Conservation (phyloP, 768 basidiomycete species). For the Lyophyllum atratum region DNA sequence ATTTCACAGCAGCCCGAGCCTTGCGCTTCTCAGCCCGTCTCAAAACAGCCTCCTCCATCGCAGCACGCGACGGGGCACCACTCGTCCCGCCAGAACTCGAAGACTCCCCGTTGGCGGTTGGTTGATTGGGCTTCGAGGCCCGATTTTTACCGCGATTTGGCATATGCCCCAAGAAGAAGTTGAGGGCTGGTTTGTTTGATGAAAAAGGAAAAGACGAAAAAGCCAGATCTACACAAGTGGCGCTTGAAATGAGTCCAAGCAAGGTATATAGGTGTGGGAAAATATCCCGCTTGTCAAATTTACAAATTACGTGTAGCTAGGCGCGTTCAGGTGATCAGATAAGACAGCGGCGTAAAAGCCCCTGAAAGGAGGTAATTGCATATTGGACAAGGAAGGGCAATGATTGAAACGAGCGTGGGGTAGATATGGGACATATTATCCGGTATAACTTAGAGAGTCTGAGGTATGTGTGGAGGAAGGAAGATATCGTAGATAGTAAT, state of each 20-base stretch:
- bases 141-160: constrained; percentile 6
- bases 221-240: background rate
- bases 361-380: background rate
- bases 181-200: background rate
- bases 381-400: background rate
- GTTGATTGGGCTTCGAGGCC: background rate
- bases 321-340: no score
- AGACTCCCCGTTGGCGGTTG: background rate
- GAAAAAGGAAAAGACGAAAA: background rate
- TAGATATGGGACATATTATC: background rate
- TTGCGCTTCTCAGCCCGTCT: constrained; percentile 8
- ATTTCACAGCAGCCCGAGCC: constrained; percentile 5
- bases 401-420: background rate
- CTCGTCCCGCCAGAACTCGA: background rate
- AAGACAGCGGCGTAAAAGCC: no score
- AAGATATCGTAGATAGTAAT: background rate
- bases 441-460: background rate
- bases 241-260: no score
- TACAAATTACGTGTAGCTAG: no score
- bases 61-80: constrained; percentile 3
- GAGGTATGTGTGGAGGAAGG: background rate
- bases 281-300: no score
- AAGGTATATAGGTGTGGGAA: no score
- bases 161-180: background rate
- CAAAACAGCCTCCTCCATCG: constrained; percentile 3